Evolutionary conservation across 2,329 filamentous ascomycete species (phyloP).

Genomic region (Colletotrichum orchidophilum): DNA sequence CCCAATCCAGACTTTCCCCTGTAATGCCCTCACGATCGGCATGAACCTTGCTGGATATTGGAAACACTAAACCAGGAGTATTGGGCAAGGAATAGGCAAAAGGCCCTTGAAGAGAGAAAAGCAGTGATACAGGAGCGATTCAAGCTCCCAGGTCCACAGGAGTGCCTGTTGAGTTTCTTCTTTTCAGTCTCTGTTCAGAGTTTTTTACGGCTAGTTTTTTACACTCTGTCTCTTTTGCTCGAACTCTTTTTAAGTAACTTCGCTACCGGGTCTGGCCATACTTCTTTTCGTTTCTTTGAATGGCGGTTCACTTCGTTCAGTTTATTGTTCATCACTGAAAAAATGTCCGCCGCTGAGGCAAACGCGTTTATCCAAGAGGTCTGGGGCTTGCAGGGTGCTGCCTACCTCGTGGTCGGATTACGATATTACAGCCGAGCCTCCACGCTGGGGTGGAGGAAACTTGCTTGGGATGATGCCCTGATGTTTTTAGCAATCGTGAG

Average conservation of each 20-base stretch:
- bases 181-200: neutral
- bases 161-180: neutral
- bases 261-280: neutral
- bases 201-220: neutral
- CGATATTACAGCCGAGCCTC: constrained; percentile 27
- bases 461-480: constrained; percentile 30
- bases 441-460: constrained; percentile 11
- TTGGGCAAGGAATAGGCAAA: neutral
- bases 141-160: neutral
- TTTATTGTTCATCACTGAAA: neutral
- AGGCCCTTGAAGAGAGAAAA: neutral
- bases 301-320: neutral
- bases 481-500: constrained; percentile 28
- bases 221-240: too few species aligned
- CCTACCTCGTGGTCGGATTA: constrained; percentile 28
- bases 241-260: neutral
- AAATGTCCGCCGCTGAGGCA: constrained; percentile 23
- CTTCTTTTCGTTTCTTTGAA: neutral
- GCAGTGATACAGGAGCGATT: neutral
- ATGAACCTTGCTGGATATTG: neutral
- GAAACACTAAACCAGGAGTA: neutral
- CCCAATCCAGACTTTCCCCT: neutral
- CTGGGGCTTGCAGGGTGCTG: constrained; percentile 31
- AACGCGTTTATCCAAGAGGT: constrained; percentile 29
- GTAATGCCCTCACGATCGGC: neutral